Evolutionary conservation across 176 grass and related monocot genomes (phyloP).

Genomic region (Aegilops bicornis): DNA sequence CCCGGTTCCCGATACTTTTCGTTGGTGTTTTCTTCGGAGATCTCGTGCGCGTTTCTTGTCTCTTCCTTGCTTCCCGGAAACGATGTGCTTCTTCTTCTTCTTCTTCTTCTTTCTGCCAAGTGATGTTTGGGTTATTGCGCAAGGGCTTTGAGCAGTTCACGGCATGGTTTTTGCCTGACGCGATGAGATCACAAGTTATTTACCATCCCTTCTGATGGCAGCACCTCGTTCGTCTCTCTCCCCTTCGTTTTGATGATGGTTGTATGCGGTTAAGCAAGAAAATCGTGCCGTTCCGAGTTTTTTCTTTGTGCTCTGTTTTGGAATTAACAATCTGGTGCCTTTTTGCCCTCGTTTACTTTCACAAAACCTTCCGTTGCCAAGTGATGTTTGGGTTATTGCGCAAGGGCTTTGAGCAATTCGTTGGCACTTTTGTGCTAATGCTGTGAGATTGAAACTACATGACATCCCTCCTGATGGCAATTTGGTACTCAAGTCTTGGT

Average conservation of each 20-base stretch:
- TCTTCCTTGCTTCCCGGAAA: not conserved
- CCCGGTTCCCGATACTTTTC: not conserved
- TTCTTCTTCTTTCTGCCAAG: constrained; percentile 31
- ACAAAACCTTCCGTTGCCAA: constrained; percentile 8
- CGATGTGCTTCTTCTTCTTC: not conserved
- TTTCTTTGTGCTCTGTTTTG: not conserved
- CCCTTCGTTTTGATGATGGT: not conserved
- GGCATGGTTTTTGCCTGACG: constrained; percentile 40
- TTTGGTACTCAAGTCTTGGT: not conserved
- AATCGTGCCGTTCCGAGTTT: not conserved
- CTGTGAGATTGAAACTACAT: constrained; percentile 37
- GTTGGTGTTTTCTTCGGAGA: not conserved
- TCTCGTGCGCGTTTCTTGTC: not conserved
- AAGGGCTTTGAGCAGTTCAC: constrained; percentile 64
- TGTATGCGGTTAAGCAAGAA: not conserved
- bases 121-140: constrained; percentile 69
- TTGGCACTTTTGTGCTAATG: constrained; percentile 23
- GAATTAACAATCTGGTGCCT: not conserved
- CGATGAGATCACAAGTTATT: constrained; percentile 49
- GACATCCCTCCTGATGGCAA: constrained; percentile 47
- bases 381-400: constrained; percentile 58
- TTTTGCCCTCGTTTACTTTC: not conserved
- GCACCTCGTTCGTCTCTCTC: not conserved
- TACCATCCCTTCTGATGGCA: constrained; percentile 47
- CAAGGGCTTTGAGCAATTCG: constrained; percentile 56